Evolutionary conservation across 495 filamentous ascomycete genomes (phyloP).

Genomic region (Clohesyomyces aquaticus): DNA sequence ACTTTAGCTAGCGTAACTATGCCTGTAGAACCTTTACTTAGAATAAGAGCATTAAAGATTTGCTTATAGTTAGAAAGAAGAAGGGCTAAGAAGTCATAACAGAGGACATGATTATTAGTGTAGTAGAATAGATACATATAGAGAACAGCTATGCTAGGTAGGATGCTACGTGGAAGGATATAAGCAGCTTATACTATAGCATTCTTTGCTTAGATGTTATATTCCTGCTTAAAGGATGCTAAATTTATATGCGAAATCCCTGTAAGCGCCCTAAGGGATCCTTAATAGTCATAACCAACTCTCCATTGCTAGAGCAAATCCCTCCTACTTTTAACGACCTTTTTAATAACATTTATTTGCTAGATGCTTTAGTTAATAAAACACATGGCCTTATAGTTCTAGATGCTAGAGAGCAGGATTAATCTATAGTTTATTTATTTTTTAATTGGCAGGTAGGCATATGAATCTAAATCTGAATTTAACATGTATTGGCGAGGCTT

Average conservation of each 20-base stretch:
- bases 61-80: not conserved
- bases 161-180: conserved; percentile 1
- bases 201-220: not conserved
- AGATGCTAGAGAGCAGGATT: not conserved
- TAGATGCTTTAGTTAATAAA: not conserved
- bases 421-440: not conserved
- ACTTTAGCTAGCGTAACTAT: not conserved
- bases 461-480: not conserved
- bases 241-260: not conserved
- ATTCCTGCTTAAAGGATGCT: conserved; percentile 1
- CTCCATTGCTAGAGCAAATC: not conserved
- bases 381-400: not conserved
- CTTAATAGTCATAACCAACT: not conserved
- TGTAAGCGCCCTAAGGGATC: not conserved
- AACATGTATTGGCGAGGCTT: not conserved
- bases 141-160: not conserved
- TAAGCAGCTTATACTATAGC: conserved; percentile 1
- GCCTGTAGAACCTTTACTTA: not conserved
- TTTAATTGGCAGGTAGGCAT: not conserved
- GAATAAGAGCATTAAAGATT: not conserved
- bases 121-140: not conserved
- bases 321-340: not conserved
- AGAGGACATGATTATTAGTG: not conserved
- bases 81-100: not conserved
- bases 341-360: not conserved